Evolutionary conservation across 1,139 yeast genomes (phyloP).

Genomic region (Magnusiomyces suaveolens): DNA sequence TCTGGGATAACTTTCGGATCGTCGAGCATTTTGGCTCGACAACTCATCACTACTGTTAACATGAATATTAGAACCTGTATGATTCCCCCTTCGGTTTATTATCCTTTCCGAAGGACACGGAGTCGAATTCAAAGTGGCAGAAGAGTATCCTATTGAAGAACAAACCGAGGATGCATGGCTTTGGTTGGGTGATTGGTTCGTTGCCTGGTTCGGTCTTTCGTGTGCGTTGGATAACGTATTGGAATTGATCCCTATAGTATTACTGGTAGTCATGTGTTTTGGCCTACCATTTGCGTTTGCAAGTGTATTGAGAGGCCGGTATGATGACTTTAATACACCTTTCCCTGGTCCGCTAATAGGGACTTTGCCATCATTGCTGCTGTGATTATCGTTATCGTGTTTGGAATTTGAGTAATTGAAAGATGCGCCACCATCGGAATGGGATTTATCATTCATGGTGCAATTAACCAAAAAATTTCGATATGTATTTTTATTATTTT

Average conservation of each 20-base stretch:
- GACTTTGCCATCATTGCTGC: too few relatives aligned
- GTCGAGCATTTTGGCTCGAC: neutral
- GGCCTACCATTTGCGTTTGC: too few relatives aligned
- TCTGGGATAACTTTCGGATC: neutral
- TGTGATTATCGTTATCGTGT: neutral
- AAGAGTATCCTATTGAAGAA: neutral
- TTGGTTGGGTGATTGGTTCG: neutral
- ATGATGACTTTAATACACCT: too few relatives aligned
- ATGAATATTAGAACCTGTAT: neutral
- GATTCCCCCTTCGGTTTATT: neutral
- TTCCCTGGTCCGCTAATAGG: too few relatives aligned
- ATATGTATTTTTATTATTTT: too few relatives aligned
- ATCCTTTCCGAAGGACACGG: neutral
- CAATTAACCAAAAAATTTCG: neutral
- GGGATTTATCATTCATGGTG: neutral
- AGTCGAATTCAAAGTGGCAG: neutral
- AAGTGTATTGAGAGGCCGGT: too few relatives aligned
- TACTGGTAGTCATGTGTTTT: too few relatives aligned
- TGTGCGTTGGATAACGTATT: too few relatives aligned
- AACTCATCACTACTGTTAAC: neutral
- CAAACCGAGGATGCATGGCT: neutral
- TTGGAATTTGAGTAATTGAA: neutral
- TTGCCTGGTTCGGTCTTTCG: neutral
- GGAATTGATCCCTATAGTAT: too few relatives aligned
- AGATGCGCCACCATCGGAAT: too few relatives aligned